phyloP scores from a whole-genome alignment of 2,329 filamentous ascomycete genomes.

The Xylaria sp. region DNA sequence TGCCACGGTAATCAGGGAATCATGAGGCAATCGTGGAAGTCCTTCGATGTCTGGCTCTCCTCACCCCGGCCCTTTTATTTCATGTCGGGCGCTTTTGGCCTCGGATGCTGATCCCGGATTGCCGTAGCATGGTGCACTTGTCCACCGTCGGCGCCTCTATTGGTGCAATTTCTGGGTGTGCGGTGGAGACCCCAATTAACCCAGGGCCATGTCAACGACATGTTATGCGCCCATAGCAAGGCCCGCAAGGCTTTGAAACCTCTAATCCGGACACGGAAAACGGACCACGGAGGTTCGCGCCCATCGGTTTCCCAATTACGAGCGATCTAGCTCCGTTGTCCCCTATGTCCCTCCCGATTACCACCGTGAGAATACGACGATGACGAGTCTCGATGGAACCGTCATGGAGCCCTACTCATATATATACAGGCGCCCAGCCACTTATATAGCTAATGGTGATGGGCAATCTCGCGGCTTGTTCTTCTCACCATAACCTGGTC shows the following conservation, averaged over 20 bases:
- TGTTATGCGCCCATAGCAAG: not conserved
- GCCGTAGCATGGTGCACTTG: slow-evolving; percentile 19
- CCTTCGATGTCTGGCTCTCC: too few relatives aligned
- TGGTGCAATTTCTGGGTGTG: slow-evolving; percentile 26
- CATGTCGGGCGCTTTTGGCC: not conserved
- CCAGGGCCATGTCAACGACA: slow-evolving; percentile 9
- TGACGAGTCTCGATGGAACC: not conserved
- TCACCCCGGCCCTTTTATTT: too few relatives aligned
- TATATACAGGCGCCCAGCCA: not conserved
- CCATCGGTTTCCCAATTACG: slow-evolving; percentile 13
- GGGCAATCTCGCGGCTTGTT: not conserved
- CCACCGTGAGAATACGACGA: not conserved
- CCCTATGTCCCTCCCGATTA: not conserved
- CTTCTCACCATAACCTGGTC: not conserved
- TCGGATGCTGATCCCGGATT: slow-evolving; percentile 28
- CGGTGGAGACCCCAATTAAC: slow-evolving; percentile 23
- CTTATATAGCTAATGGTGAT: not conserved
- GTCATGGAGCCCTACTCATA: not conserved
- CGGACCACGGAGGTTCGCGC: slow-evolving; percentile 28
- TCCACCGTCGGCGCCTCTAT: slow-evolving; percentile 12
- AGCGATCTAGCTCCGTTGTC: not conserved
- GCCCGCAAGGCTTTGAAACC: slow-evolving; percentile 12
- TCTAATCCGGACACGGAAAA: slow-evolving; percentile 30
- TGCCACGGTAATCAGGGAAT: too few relatives aligned
- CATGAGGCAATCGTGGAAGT: too few relatives aligned